Percentiles rank a stretch among this genome's conserved stretches.
These are phyloP conservation scores for Euphorbia celastroides DNA, from an alignment of 441 rosid species.

Conservation along the genomic window DNA sequence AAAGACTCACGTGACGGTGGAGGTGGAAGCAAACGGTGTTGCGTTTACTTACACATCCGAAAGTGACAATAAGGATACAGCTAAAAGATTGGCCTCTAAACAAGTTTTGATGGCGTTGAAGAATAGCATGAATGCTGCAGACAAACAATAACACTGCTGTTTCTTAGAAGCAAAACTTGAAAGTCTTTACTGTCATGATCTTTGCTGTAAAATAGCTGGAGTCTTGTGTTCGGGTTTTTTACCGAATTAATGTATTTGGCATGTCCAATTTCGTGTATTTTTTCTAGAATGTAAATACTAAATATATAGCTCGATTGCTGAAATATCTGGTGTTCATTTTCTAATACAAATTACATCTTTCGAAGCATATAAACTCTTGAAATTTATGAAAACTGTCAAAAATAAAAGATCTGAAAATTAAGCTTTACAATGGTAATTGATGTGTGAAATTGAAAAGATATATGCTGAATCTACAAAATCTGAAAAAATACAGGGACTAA, in stretches of 20 bases:
- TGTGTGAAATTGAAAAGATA: neutral
- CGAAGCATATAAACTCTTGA: too few species aligned
- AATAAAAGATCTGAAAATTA: too few species aligned
- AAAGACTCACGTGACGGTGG: conserved; percentile 29
- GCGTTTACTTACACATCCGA: conserved; percentile 30
- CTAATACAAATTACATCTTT: too few species aligned
- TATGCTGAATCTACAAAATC: too few species aligned
- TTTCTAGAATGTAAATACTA: too few species aligned
- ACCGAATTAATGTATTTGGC: neutral
- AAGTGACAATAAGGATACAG: conserved; percentile 41
- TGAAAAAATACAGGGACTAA: neutral
- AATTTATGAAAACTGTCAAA: too few species aligned
- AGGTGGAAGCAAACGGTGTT: conserved; percentile 46
- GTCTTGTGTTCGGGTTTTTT: neutral
- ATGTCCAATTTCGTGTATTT: too few species aligned
- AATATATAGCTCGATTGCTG: neutral
- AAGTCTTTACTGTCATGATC: neutral
- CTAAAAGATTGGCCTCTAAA: conserved; percentile 51
- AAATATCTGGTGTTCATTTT: too few species aligned
- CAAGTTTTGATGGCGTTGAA: conserved; percentile 51
- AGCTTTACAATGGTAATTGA: too few species aligned
- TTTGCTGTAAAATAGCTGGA: neutral
- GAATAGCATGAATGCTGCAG: neutral
- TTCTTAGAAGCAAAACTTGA: neutral
- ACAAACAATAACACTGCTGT: neutral